A percentile compares a stretch with the other conserved stretches of the same genome.
Conservation (phyloP, 805 yeast genomes). For the Priceomyces medius region DNA sequence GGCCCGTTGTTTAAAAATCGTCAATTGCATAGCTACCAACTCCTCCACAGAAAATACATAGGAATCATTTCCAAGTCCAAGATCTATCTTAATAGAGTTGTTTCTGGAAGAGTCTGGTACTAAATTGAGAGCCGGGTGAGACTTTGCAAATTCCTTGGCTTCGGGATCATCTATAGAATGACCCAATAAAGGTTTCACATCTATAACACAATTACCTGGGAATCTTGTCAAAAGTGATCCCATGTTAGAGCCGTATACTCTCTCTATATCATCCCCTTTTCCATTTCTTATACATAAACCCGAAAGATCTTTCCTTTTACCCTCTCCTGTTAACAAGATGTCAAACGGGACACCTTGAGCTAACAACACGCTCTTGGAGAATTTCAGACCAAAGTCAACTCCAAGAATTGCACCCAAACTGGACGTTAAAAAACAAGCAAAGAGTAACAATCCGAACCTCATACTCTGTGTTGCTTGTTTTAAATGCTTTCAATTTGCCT, state of each 20-base stretch:
- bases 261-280: constrained; percentile 50
- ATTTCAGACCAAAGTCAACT: constrained; percentile 85
- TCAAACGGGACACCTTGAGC: constrained; percentile 92
- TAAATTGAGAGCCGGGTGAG: constrained; percentile 62
- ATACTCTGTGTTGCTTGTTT: constrained; percentile 3
- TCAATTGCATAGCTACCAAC: constrained; percentile 76
- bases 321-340: constrained; percentile 82
- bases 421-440: constrained; percentile 12
- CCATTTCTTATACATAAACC: constrained; percentile 65
- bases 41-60: constrained; percentile 63
- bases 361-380: constrained; percentile 79
- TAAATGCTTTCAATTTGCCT: background rate
- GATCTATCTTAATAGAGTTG: constrained; percentile 57
- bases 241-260: constrained; percentile 79
- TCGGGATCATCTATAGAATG: constrained; percentile 47
- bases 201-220: constrained; percentile 67
- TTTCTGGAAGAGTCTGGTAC: constrained; percentile 36
- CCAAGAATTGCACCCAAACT: constrained; percentile 71
- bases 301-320: constrained; percentile 84
- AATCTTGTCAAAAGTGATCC: constrained; percentile 66
- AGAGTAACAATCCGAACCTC: constrained; percentile 9
- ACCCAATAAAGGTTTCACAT: constrained; percentile 74
- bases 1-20: constrained; percentile 66
- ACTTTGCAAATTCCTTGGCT: constrained; percentile 45
- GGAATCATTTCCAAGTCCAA: constrained; percentile 32